Evolutionary conservation across 2,329 filamentous ascomycete genomes (phyloP), one percentile per base, ranked within the genome.

Genomic region (Colletotrichum scovillei): DNA sequence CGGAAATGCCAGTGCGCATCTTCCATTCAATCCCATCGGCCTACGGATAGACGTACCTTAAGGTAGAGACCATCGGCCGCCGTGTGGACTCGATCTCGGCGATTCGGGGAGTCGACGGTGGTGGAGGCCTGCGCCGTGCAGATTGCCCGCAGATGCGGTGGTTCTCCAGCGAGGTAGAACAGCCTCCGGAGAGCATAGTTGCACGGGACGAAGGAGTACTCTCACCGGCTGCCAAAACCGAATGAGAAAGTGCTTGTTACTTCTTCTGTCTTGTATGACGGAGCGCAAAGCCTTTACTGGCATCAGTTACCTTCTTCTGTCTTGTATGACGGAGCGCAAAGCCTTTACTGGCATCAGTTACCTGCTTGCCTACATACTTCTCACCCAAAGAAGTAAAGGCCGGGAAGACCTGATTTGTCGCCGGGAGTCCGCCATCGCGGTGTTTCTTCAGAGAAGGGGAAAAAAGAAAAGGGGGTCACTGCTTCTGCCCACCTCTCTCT

Each of bases 1-100:
- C 62, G 59, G 52, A 63, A 59, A 63, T 69, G 69, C 65, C 69
- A 69, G 65, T 59, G 65, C 58, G 14, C 65, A 63, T 69, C 69
- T 19, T 38, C 46, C 59, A 64, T 24, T 26, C 59, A 55, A 42
- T 16, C 28, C 30, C 30, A 14, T 19, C 19, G 30, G 32, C 58
- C 38, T 68, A 49, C 28, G 28, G 28, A 30, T 30, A 30, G 3
- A 30, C 28, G 28, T 30, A 30, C 28, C 28, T 30, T 30, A 30
- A 26, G 24, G 24, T 26, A 26, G 53, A 70, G 32, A 32, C 19
- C 56, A 59, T 65, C 55, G 46, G 58, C 42, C 42, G 19, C 24
- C 28, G 28, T 35, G 60, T 62, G 67, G 55, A 26, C 58, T 69
- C 58, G 42, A 26, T 53, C 49, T 35, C 28, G 14, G 28, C 42